Conservation (phyloP, 768 basidiomycete genomes). For the Amanita molliuscula region DNA sequence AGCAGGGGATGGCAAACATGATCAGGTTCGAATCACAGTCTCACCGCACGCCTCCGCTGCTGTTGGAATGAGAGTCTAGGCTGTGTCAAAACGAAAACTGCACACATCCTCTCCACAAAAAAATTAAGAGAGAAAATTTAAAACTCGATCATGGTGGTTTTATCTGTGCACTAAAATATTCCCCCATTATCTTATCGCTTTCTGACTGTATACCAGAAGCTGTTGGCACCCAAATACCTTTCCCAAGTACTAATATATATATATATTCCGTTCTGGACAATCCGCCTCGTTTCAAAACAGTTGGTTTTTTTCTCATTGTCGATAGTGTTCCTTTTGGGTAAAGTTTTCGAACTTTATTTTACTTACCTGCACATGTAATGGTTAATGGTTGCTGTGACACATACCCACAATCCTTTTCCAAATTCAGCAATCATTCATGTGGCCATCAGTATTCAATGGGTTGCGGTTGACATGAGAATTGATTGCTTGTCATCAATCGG, state of each 20-base stretch:
- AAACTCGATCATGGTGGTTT: not conserved
- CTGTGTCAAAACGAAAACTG: not conserved
- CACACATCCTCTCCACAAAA: not conserved
- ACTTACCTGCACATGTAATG: not conserved
- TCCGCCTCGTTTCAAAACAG: not conserved
- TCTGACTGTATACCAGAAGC: conserved; percentile 7
- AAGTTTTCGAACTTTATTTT: not conserved
- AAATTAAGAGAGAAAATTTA: not conserved
- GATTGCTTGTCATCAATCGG: not conserved
- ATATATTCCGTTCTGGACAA: not conserved
- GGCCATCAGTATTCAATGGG: not conserved
- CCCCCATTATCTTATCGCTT: conserved; percentile 3
- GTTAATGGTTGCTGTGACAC: not conserved
- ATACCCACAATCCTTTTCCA: not conserved
- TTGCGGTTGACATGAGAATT: not conserved
- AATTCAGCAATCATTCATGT: not conserved
- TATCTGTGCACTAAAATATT: conserved; percentile 6
- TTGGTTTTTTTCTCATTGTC: not conserved
- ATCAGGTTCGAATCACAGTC: conserved; percentile 35
- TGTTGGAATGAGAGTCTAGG: conserved; percentile 37
- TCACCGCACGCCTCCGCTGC: conserved; percentile 35
- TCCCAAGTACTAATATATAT: not conserved
- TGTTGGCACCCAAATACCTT: conserved; percentile 2
- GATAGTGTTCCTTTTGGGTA: not conserved
- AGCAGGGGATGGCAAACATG: conserved; percentile 13